Conservation (phyloP, 805 yeast genomes). For the Saccharomycopsis javanensis region DNA sequence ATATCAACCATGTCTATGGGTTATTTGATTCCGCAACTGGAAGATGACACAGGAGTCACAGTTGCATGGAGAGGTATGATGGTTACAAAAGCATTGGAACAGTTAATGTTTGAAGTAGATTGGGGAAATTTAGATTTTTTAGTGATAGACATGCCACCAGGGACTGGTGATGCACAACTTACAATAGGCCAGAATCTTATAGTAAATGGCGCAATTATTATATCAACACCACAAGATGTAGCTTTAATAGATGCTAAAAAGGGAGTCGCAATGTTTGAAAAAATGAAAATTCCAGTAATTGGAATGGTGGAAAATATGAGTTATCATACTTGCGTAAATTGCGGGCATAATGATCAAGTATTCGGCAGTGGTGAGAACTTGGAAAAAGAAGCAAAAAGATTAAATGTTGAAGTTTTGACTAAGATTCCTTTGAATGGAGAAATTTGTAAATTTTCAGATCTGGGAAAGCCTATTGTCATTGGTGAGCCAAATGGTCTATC, state of each 20-base stretch:
- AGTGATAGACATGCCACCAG: slow-evolving; percentile 83
- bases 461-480: slow-evolving; percentile 54
- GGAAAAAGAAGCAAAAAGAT: slow-evolving; percentile 38
- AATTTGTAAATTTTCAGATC: slow-evolving; percentile 53
- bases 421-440: slow-evolving; percentile 56
- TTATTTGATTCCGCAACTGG: slow-evolving; percentile 54
- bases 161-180: slow-evolving; percentile 81
- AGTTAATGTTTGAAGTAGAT: slow-evolving; percentile 69
- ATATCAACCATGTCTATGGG: slow-evolving; percentile 87
- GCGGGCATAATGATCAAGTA: slow-evolving; percentile 61
- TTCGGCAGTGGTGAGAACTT: slow-evolving; percentile 54
- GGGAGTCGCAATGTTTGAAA: slow-evolving; percentile 70
- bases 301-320: slow-evolving; percentile 85
- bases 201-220: slow-evolving; percentile 72
- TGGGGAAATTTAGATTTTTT: slow-evolving; percentile 63
- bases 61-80: slow-evolving; percentile 81
- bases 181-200: slow-evolving; percentile 72
- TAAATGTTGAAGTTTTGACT: slow-evolving; percentile 46
- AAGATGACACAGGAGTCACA: slow-evolving; percentile 33
- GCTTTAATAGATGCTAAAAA: slow-evolving; percentile 73
- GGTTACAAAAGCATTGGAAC: slow-evolving; percentile 83
- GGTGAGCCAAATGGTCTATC: slow-evolving; percentile 30
- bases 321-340: slow-evolving; percentile 63
- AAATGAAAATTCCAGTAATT: slow-evolving; percentile 59
- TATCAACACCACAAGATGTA: slow-evolving; percentile 79